Evolutionary conservation across 352 stramenopile genomes (phyloP).

Genomic region (Pythium brassicae): DNA sequence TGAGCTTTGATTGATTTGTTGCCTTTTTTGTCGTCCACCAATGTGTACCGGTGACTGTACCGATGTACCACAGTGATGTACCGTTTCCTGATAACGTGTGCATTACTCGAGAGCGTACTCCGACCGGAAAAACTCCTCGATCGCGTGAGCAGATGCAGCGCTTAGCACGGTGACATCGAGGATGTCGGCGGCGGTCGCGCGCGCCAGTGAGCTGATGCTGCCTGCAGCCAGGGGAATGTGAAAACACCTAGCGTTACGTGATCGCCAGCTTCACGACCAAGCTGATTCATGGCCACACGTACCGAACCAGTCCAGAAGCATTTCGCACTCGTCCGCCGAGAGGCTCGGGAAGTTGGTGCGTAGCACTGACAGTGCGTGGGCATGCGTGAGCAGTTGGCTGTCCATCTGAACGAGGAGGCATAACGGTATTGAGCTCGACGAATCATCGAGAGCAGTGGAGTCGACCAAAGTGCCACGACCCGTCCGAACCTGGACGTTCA

Average conservation of each 20-base stretch:
- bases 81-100: slow-evolving; percentile 1
- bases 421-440: neutral
- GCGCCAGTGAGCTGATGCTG: slow-evolving; percentile 42
- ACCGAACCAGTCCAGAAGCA: slow-evolving; percentile 79
- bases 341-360: slow-evolving; percentile 57
- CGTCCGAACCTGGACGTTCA: slow-evolving; percentile 33
- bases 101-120: slow-evolving; percentile 60
- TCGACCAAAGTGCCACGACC: neutral
- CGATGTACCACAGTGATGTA: neutral
- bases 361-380: slow-evolving; percentile 40
- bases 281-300: slow-evolving; percentile 1
- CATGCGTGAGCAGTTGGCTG: slow-evolving; percentile 35
- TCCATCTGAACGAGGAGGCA: slow-evolving; percentile 27
- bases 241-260: neutral
- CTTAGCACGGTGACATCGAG: slow-evolving; percentile 64
- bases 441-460: neutral
- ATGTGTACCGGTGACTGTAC: slow-evolving; percentile 1
- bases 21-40: neutral
- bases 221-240: slow-evolving; percentile 22
- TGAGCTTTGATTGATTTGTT: neutral
- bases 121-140: slow-evolving; percentile 67
- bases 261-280: too few relatives aligned
- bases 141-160: slow-evolving; percentile 42
- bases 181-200: slow-evolving; percentile 42
- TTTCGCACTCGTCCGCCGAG: slow-evolving; percentile 58